Percentiles rank a stretch among this genome's conserved stretches.
phyloP scores from a whole-genome alignment of 176 grass and related monocot species.

The Stipa capillata region DNA sequence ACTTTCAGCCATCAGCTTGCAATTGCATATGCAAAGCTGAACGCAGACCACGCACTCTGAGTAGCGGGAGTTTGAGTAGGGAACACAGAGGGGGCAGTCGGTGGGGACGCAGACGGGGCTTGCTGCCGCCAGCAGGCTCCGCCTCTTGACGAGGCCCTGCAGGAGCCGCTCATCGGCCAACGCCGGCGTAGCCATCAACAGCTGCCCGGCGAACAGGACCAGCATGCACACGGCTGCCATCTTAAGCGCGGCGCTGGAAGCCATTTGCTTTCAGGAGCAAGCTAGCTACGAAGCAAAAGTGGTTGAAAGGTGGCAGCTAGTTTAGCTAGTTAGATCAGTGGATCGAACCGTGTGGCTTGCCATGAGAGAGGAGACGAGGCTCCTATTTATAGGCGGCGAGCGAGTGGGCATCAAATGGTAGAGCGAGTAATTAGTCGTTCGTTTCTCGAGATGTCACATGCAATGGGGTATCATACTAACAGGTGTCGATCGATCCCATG shows the following conservation, averaged over 20 bases:
- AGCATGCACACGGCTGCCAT: neutral
- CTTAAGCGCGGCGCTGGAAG: neutral
- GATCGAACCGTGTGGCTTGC: neutral
- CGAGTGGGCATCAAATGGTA: neutral
- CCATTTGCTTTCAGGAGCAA: neutral
- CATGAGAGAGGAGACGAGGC: neutral
- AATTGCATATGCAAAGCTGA: neutral
- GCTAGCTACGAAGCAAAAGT: neutral
- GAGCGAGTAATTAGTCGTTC: neutral
- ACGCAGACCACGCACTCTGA: neutral
- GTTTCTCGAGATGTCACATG: neutral
- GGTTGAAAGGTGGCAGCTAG: too few species aligned
- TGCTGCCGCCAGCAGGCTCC: neutral
- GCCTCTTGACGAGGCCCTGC: too few species aligned
- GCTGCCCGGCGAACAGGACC: neutral
- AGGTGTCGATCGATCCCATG: neutral
- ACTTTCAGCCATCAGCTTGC: neutral
- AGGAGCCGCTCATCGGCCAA: too few species aligned
- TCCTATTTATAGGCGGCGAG: neutral
- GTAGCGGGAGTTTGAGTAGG: neutral
- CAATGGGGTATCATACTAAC: neutral
- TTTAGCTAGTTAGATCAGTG: neutral
- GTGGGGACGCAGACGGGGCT: neutral
- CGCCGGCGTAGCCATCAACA: neutral
- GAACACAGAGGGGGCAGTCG: neutral